A percentile compares a stretch with the other conserved stretches of the same genome.
Evolutionary conservation across 495 filamentous ascomycete species (phyloP).

Genomic region (Daldinia grandis): DNA sequence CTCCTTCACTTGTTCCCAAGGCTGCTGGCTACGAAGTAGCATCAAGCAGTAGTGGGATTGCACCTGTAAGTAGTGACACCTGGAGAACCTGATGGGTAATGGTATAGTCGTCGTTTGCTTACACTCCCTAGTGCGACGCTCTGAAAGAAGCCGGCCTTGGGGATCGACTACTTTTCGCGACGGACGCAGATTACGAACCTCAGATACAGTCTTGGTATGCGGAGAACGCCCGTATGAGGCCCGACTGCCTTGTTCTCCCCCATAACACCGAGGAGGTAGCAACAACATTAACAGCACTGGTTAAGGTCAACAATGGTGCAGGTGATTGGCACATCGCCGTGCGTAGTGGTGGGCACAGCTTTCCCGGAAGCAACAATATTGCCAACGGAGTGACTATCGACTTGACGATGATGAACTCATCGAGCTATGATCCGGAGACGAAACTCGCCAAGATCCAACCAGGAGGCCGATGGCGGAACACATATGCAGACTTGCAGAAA

Average conservation of each 20-base stretch:
- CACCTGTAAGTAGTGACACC: slow-evolving; percentile 9
- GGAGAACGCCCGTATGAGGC: slow-evolving; percentile 47
- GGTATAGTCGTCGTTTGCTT: not conserved
- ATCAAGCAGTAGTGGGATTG: slow-evolving; percentile 12
- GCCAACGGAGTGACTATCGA: slow-evolving; percentile 61
- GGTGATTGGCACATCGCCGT: slow-evolving; percentile 56
- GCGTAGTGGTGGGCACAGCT: slow-evolving; percentile 58
- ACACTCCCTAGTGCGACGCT: slow-evolving; percentile 37
- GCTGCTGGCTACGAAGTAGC: not conserved
- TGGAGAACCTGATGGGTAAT: not conserved
- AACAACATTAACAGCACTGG: slow-evolving; percentile 43
- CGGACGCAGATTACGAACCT: slow-evolving; percentile 35
- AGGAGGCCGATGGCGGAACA: slow-evolving; percentile 56
- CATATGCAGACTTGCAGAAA: slow-evolving; percentile 51
- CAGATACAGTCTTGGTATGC: slow-evolving; percentile 54
- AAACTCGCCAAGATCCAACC: slow-evolving; percentile 52
- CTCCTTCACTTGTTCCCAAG: slow-evolving; percentile 8
- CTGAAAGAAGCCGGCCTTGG: slow-evolving; percentile 35
- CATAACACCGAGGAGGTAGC: slow-evolving; percentile 49
- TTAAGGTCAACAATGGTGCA: slow-evolving; percentile 43
- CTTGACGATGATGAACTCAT: slow-evolving; percentile 54
- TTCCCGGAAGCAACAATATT: slow-evolving; percentile 50
- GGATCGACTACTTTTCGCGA: slow-evolving; percentile 36
- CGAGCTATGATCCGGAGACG: slow-evolving; percentile 50
- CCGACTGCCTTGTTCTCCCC: slow-evolving; percentile 53